phyloP scores from a whole-genome alignment of 371 early-diverging fungal genomes.

The Mortierella sp. region DNA sequence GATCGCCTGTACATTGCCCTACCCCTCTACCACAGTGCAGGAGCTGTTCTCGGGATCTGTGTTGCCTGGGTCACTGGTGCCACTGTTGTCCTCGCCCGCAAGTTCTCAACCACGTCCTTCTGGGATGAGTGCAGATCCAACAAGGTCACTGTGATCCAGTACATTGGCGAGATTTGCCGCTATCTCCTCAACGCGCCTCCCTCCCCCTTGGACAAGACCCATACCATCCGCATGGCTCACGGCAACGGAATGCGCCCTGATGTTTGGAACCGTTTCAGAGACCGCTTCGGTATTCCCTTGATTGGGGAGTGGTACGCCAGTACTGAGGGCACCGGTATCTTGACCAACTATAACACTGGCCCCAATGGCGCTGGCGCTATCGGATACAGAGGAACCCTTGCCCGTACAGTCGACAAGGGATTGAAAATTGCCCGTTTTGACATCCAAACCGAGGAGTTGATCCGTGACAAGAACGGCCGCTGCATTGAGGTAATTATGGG shows the following conservation, averaged over 20 bases:
- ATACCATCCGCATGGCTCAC: slow-evolving; percentile 70
- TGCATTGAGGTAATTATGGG: slow-evolving; percentile 61
- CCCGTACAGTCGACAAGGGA: slow-evolving; percentile 47
- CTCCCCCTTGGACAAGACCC: slow-evolving; percentile 64
- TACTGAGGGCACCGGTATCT: slow-evolving; percentile 55
- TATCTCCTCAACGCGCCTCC: slow-evolving; percentile 72
- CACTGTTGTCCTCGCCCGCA: slow-evolving; percentile 54
- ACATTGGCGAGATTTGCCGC: slow-evolving; percentile 83
- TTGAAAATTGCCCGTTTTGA: slow-evolving; percentile 56
- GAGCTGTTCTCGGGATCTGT: slow-evolving; percentile 54
- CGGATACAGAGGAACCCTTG: slow-evolving; percentile 45
- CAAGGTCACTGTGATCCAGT: slow-evolving; percentile 61
- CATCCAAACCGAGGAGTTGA: slow-evolving; percentile 62
- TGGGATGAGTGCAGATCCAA: slow-evolving; percentile 59
- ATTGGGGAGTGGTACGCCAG: slow-evolving; percentile 59
- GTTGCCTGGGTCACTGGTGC: slow-evolving; percentile 57
- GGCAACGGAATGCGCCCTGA: slow-evolving; percentile 85
- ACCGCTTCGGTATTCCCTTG: slow-evolving; percentile 59
- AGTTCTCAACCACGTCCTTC: slow-evolving; percentile 54
- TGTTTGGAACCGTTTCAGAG: slow-evolving; percentile 73
- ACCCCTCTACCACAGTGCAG: slow-evolving; percentile 54
- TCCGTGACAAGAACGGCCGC: slow-evolving; percentile 64
- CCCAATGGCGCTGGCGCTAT: slow-evolving; percentile 57
- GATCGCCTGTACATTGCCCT: slow-evolving; percentile 55
- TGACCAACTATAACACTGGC: slow-evolving; percentile 59